These are phyloP conservation scores for Coemansia sp. DNA, from an alignment of 192 early-diverging fungal species.

Conservation along the genomic window DNA sequence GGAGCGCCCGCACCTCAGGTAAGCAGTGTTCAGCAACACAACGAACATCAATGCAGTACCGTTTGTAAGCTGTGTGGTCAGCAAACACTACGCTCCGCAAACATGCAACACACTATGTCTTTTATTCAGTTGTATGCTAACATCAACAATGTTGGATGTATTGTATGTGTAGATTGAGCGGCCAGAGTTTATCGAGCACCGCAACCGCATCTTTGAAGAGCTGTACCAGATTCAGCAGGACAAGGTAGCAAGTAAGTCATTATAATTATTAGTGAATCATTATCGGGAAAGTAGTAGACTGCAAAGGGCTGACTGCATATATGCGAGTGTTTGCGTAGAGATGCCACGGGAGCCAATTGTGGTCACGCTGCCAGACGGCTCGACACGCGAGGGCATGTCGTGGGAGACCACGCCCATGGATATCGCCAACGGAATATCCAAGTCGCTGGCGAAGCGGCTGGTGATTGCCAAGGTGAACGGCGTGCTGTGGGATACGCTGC, in stretches of 20 bases:
- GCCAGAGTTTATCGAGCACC: conserved; percentile 51
- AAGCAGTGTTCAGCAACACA: conserved; percentile 2
- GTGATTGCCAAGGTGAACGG: conserved; percentile 96
- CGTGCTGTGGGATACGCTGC: conserved; percentile 80
- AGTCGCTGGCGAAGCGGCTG: conserved; percentile 79
- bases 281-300: background rate
- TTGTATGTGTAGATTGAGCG: conserved; percentile 27
- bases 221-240: conserved; percentile 48
- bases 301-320: background rate
- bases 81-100: too few relatives aligned
- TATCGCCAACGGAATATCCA: conserved; percentile 81
- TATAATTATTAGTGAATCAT: conserved; percentile 22
- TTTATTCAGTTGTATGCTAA: too few relatives aligned
- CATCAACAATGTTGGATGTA: background rate
- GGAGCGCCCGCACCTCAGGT: conserved; percentile 19
- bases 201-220: conserved; percentile 54
- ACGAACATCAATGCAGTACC: too few relatives aligned
- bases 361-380: conserved; percentile 87
- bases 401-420: conserved; percentile 96
- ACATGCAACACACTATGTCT: too few relatives aligned
- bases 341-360: conserved; percentile 73
- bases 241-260: conserved; percentile 44
- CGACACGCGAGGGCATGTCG: conserved; percentile 70
- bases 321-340: conserved; percentile 66
- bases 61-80: too few relatives aligned